A percentile compares a stretch with the other conserved stretches of the same genome.
Conservation (phyloP, 202 grass and related monocot genomes). For the Dendrocalamus latiflorus region DNA sequence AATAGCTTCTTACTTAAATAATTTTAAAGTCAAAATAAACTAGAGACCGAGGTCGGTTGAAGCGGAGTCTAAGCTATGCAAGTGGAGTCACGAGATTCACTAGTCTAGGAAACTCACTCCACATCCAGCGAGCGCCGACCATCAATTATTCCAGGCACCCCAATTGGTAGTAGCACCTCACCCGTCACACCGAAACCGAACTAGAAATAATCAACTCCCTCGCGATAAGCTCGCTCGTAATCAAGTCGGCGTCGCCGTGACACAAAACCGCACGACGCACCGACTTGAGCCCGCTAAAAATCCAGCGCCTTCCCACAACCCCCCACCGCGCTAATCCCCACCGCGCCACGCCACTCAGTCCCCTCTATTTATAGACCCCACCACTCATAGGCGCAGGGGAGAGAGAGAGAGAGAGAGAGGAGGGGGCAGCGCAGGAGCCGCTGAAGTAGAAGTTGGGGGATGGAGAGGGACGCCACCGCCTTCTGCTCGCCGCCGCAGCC, state of each 20-base stretch:
- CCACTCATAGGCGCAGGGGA: background rate
- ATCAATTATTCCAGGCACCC: background rate
- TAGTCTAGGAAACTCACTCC: background rate
- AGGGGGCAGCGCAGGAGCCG: background rate
- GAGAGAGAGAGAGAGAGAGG: background rate
- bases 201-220: background rate
- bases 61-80: background rate
- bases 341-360: conserved; percentile 29
- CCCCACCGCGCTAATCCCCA: conserved; percentile 10
- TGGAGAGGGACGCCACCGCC: conserved; percentile 7
- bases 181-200: conserved; percentile 25
- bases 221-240: background rate
- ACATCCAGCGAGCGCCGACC: conserved; percentile 5
- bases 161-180: background rate
- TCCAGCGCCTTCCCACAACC: conserved; percentile 12
- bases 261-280: too few species aligned
- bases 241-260: background rate
- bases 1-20: too few species aligned
- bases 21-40: too few species aligned
- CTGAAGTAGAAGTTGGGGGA: background rate
- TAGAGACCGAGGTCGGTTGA: too few species aligned
- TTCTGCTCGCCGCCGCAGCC: conserved; percentile 17
- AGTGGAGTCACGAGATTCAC: background rate
- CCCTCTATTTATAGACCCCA: conserved; percentile 50
- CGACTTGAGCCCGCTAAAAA: background rate